phyloP scores from a whole-genome alignment of 768 basidiomycete species.

The Lactifluus volemus region DNA sequence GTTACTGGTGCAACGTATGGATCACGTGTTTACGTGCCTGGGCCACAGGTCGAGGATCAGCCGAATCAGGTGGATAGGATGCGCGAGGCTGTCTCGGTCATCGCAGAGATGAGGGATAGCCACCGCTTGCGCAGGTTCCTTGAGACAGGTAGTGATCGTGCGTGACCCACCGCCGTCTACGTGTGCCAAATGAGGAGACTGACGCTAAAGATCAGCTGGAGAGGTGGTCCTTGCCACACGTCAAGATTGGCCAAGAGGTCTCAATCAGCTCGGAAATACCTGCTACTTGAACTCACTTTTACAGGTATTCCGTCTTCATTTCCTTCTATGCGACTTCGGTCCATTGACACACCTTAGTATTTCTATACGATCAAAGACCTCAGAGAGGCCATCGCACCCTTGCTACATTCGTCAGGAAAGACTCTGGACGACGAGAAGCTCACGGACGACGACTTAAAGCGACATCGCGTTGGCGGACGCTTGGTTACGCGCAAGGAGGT shows the following conservation, averaged over 20 bases:
- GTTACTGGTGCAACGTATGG: neutral
- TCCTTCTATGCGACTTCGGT: neutral
- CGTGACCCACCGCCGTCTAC: conserved; percentile 26
- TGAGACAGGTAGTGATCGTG: conserved; percentile 66
- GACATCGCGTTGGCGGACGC: conserved; percentile 82
- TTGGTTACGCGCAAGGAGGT: conserved; percentile 76
- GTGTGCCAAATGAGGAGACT: neutral
- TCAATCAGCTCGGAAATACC: conserved; percentile 85
- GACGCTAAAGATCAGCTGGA: conserved; percentile 40
- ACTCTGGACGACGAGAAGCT: conserved; percentile 57
- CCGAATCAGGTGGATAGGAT: conserved; percentile 59
- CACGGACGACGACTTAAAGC: conserved; percentile 72
- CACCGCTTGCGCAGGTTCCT: conserved; percentile 58
- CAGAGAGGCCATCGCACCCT: conserved; percentile 59
- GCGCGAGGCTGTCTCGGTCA: conserved; percentile 61
- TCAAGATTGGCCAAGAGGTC: conserved; percentile 70
- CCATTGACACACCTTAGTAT: conserved; percentile 42
- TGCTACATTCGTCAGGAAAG: conserved; percentile 48
- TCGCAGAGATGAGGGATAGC: conserved; percentile 70
- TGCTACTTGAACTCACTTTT: conserved; percentile 79
- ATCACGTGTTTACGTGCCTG: conserved; percentile 8
- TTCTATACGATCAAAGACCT: conserved; percentile 95
- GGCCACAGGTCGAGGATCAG: conserved; percentile 56
- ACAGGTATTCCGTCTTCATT: conserved; percentile 37
- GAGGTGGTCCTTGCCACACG: conserved; percentile 45